Evolutionary conservation across 768 basidiomycete species (phyloP), one percentile per base, ranked within the genome.

Genomic region (Piloderma croceum): DNA sequence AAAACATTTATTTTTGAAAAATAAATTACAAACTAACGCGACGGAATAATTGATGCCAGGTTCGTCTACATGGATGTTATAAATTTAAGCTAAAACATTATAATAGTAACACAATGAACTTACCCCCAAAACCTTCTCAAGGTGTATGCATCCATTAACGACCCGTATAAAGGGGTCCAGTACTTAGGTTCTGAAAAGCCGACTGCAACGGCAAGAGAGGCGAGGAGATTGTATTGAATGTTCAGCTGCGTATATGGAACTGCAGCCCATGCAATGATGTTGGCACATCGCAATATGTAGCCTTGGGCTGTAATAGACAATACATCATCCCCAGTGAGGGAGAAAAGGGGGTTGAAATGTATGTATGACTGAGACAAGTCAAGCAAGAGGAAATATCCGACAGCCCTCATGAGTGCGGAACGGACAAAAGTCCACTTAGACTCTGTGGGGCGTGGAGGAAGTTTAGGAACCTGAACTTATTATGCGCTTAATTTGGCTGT

Each of bases 61-160:
- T n/a, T n/a, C n/a, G n/a, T n/a, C n/a, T n/a, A n/a, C n/a, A n/a
- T n/a, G n/a, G n/a, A n/a, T n/a, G n/a, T n/a, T n/a, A n/a, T n/a
- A n/a, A n/a, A n/a, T n/a, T n/a, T n/a, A n/a, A n/a, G n/a, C n/a
- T n/a, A n/a, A n/a, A n/a, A n/a, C n/a, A n/a, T n/a, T n/a, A n/a
- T 35, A 13, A 17, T 5, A 19, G 13, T 29, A 13, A 31, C 19
- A 20, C n/a, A 10, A 36, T 21, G 34, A 6, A 54, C 65, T 46
- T 44, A 68, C 67, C 68, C 61, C 70, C 69, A 71, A 20, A 65
- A 57, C 5, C 56, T 54, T 13, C 64, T 60, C 11, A 72, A 39
- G 2, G 65, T 65, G 44, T 63, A 69, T 6, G 62, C 63, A 19
- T 70, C 59, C 7, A 38, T 34, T 38, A 47, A 51, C 6, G 38